These are phyloP conservation scores for Apiospora malaysiana DNA, from an alignment of 2,329 filamentous ascomycete species.

Conservation along the genomic window DNA sequence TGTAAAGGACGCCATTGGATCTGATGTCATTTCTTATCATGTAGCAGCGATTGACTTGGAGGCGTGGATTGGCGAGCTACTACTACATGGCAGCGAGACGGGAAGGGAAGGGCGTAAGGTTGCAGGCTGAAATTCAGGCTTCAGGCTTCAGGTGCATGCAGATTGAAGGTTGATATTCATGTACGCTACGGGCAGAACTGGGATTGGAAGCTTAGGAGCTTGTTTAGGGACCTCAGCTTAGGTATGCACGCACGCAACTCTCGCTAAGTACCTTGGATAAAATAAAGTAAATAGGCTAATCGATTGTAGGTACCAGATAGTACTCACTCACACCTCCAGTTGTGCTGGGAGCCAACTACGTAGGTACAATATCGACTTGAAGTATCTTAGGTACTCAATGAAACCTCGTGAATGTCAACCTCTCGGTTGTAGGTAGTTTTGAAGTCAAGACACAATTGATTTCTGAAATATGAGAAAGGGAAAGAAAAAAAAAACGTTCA, in stretches of 20 bases:
- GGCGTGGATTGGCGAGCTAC: background rate
- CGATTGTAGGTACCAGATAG: no score
- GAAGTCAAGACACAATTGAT: no score
- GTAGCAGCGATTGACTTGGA: background rate
- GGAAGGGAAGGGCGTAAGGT: conserved; percentile 11
- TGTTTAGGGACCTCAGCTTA: background rate
- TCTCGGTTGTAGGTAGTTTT: no score
- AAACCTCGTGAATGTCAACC: no score
- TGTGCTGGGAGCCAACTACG: no score
- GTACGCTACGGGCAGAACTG: conserved; percentile 17
- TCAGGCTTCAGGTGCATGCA: background rate
- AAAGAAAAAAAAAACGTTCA: background rate
- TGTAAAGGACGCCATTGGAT: conserved; percentile 55
- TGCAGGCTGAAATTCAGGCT: background rate
- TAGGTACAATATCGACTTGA: background rate
- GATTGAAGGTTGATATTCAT: conserved; percentile 4
- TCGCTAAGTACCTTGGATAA: background rate
- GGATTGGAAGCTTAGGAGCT: conserved; percentile 6
- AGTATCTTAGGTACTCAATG: no score
- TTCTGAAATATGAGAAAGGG: no score
- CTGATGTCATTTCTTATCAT: background rate
- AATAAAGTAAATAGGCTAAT: no score
- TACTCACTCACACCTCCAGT: no score
- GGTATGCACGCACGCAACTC: background rate
- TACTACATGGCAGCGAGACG: conserved; percentile 13